Evolutionary conservation across 2,329 filamentous ascomycete genomes (phyloP).

Genomic region (Magnaporthiopsis poae): DNA sequence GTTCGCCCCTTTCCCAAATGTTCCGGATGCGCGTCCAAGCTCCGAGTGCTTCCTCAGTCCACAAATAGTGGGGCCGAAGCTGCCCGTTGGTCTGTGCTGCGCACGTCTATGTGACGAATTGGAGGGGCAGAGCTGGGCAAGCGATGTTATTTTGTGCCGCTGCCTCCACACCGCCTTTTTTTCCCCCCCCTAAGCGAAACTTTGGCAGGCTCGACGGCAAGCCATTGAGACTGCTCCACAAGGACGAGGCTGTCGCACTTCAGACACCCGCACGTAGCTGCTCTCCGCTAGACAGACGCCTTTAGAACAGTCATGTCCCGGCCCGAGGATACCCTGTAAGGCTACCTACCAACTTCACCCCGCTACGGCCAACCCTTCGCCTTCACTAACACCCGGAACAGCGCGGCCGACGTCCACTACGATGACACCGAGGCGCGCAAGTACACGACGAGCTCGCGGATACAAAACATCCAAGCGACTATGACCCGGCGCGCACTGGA

Average conservation of each 20-base stretch:
- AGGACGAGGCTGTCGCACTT: not conserved
- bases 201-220: not conserved
- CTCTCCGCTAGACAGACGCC: conserved; percentile 14
- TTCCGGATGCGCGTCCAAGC: not conserved
- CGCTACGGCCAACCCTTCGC: conserved; percentile 10
- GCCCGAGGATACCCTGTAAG: conserved; percentile 86
- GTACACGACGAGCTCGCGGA: conserved; percentile 92
- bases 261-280: not conserved
- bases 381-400: conserved; percentile 13
- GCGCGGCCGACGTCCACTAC: conserved; percentile 90
- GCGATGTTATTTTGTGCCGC: not conserved
- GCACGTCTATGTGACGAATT: not conserved
- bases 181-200: not conserved
- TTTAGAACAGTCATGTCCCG: conserved; percentile 65
- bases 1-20: not conserved
- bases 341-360: conserved; percentile 11
- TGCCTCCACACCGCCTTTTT: not conserved
- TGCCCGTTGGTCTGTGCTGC: not conserved
- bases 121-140: no score
- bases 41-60: no score
- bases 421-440: conserved; percentile 91
- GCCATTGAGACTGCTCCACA: not conserved
- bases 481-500: conserved; percentile 93
- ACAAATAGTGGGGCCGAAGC: not conserved
- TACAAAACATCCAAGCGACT: conserved; percentile 84